These are phyloP conservation scores for Microstegium vimineum DNA, from an alignment of 176 grass and related monocot species.

Conservation along the genomic window DNA sequence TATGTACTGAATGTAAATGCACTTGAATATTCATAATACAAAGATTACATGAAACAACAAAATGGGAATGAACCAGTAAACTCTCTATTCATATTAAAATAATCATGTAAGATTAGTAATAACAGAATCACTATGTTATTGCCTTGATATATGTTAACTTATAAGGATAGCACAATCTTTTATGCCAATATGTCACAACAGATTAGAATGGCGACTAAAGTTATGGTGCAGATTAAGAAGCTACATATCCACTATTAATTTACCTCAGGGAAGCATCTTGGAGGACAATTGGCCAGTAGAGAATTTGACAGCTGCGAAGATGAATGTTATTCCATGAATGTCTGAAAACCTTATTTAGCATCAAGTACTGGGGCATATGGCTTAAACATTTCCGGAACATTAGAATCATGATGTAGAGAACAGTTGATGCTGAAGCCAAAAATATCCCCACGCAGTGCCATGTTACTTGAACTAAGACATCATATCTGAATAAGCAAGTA, in stretches of 20 bases:
- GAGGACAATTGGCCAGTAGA: conserved; percentile 92
- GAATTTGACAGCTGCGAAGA: conserved; percentile 74
- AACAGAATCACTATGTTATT: not conserved
- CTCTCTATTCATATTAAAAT: not conserved
- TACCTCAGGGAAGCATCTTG: conserved; percentile 66
- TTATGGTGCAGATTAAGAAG: not conserved
- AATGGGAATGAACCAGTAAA: conserved; percentile 1
- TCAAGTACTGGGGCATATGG: conserved; percentile 26
- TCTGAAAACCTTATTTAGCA: conserved; percentile 62
- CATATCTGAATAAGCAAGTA: conserved; percentile 39
- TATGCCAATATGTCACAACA: conserved; percentile 3
- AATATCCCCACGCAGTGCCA: conserved; percentile 44
- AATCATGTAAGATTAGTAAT: not conserved
- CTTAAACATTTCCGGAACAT: conserved; percentile 49
- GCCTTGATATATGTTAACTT: not conserved
- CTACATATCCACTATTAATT: not conserved
- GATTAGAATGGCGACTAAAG: not conserved
- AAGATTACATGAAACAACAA: conserved; percentile 22
- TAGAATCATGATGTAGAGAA: conserved; percentile 73
- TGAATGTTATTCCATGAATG: conserved; percentile 73
- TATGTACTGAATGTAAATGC: conserved; percentile 14
- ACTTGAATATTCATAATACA: conserved; percentile 17
- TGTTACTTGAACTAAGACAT: conserved; percentile 37
- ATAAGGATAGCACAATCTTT: not conserved
- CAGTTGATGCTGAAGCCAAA: conserved; percentile 65